Base-by-base conservation (phyloP, 2,329 filamentous ascomycete genomes). In the Stemphylium lycopersici region DNA sequence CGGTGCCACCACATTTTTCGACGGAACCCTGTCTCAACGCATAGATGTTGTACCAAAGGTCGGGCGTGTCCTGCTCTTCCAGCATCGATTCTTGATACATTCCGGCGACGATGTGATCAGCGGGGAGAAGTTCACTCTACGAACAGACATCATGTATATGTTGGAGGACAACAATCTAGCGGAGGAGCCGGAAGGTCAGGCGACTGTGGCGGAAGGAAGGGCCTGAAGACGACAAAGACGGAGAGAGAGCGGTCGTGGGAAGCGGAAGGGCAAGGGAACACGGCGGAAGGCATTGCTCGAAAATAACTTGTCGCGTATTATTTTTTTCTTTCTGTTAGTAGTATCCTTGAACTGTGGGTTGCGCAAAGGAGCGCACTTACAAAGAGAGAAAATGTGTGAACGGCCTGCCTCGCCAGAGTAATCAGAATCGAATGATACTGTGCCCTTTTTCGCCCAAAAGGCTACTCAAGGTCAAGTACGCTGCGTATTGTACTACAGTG, bases 401-500 rank as follows among this genome's bases (percentile, higher is more conserved):
- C 87, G 65, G 86, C 85, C 88, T 84, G 86, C 88, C 88, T 84
- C 86, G 84, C 83, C 87, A 89, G 88, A 91, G 86, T 92, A 87
- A 93, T 91, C 89, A 88, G 90, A 92, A 92, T 93, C 88, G 89
- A 91, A 90, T 91, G 82, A 82, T 87, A 87, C 83, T 79, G 72
- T 76, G 47, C 66, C 64, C 73, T 76, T 69, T 70, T 75, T 70
- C 68, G 59, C 67, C 68, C 61, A 72, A 71, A 71, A 11, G 48
- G 71, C 69, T 70, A 73, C 71, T 75, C 67, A 65, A 73, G 68
- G 68, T 69, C 75, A 73, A 79, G 82, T 81, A 93, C 86, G 90
- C 90, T 85, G 90, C 90, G 89, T 91, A 95, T 95, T 91, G 91
- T 89, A 93, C 91, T 95, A 83, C 91, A 92, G 90, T 91, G 87